phyloP scores from a whole-genome alignment of 2,329 filamentous ascomycete species.

The Acephala macrosclerotiorum region DNA sequence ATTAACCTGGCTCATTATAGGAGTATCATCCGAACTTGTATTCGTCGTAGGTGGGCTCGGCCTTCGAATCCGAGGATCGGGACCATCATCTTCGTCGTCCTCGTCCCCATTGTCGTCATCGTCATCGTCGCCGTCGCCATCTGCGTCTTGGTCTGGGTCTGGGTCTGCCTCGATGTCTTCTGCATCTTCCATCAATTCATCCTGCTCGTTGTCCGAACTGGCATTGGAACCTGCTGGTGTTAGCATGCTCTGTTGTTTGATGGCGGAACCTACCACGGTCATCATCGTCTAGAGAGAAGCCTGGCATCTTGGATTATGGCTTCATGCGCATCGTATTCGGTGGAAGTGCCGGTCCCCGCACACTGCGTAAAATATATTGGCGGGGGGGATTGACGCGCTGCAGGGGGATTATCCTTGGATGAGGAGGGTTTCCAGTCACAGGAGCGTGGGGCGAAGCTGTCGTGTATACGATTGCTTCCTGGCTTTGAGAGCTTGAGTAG shows the following conservation, averaged over 20 bases:
- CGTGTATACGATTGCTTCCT: not conserved
- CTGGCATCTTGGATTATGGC: constrained; percentile 36
- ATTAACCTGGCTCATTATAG: constrained; percentile 37
- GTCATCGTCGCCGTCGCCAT: constrained; percentile 45
- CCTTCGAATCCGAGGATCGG: constrained; percentile 43
- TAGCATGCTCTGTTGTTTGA: constrained; percentile 4
- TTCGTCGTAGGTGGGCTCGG: constrained; percentile 39
- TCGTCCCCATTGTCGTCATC: constrained; percentile 52
- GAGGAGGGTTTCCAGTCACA: not conserved
- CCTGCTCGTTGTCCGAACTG: constrained; percentile 59
- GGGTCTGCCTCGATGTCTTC: constrained; percentile 45
- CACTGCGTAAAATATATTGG: constrained; percentile 9
- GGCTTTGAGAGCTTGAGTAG: not conserved
- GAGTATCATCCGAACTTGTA: constrained; percentile 39
- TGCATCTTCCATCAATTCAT: constrained; percentile 63
- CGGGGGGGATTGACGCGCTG: constrained; percentile 2
- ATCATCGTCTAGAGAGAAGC: constrained; percentile 44
- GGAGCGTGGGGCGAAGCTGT: not conserved
- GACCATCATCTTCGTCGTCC: constrained; percentile 48
- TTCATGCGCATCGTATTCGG: constrained; percentile 14
- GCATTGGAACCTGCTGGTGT: constrained; percentile 46
- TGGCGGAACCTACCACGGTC: constrained; percentile 38
- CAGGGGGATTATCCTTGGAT: not conserved
- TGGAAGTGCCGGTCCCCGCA: not conserved
- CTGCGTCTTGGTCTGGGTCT: constrained; percentile 43